Percentiles rank a stretch among this genome's conserved stretches.
Conservation (phyloP, 2,329 filamentous ascomycete species). For the Cladorrhinum sp. region DNA sequence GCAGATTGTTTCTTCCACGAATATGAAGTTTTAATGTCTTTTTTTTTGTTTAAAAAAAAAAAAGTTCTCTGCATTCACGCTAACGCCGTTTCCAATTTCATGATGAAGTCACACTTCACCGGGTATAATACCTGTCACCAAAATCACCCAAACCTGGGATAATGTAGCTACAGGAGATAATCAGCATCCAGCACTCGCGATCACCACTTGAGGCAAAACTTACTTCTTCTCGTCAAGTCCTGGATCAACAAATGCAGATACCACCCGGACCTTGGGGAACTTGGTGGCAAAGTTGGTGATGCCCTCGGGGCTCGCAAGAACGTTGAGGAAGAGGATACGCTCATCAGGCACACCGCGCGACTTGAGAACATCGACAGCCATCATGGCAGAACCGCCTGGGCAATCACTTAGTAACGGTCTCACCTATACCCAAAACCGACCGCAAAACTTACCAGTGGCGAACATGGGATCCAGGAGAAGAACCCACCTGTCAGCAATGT, state of each 20-base stretch:
- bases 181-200: slow-evolving; percentile 33
- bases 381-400: slow-evolving; percentile 85
- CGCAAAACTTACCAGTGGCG: slow-evolving; percentile 68
- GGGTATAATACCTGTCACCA: slow-evolving; percentile 91
- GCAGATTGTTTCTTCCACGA: neutral
- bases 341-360: slow-evolving; percentile 90
- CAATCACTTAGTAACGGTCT: neutral
- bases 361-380: slow-evolving; percentile 93
- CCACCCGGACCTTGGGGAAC: slow-evolving; percentile 84
- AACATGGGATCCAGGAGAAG: slow-evolving; percentile 98
- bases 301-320: slow-evolving; percentile 95
- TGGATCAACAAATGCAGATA: slow-evolving; percentile 91
- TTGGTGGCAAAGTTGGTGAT: slow-evolving; percentile 83
- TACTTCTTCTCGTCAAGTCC: slow-evolving; percentile 98
- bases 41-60: neutral
- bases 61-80: slow-evolving; percentile 9
- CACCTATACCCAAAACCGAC: neutral
- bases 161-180: slow-evolving; percentile 68
- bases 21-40: slow-evolving; percentile 1
- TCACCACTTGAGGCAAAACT: slow-evolving; percentile 15
- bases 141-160: slow-evolving; percentile 92
- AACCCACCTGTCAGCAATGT: slow-evolving; percentile 91
- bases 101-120: slow-evolving; percentile 47
- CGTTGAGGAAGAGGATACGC: slow-evolving; percentile 90
- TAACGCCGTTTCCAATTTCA: neutral